A percentile compares a stretch with the other conserved stretches of the same genome.
Evolutionary conservation across 129 eudicot species (phyloP).

Genomic region (Arctium lappa): DNA sequence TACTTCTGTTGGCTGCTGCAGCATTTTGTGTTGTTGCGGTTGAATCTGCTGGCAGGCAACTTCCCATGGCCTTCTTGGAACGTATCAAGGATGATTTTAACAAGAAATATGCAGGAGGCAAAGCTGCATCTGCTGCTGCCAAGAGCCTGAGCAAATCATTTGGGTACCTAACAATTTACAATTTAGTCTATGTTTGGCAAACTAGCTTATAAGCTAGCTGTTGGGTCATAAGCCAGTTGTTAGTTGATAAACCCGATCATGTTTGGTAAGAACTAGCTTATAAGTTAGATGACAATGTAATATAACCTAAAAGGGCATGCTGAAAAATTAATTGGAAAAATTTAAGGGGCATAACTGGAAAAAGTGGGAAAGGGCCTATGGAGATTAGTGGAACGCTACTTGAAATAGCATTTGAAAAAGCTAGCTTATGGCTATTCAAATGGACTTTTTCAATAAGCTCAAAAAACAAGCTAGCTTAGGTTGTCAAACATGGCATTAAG

Average conservation of each 20-base stretch:
- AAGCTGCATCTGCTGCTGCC: conserved; percentile 58
- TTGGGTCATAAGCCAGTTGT: not conserved
- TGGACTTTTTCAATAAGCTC: not conserved
- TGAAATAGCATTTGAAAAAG: not conserved
- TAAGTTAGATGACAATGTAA: not conserved
- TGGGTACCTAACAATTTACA: conserved; percentile 39
- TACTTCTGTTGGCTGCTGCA: conserved; percentile 22
- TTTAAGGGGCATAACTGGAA: not conserved
- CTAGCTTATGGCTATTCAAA: not conserved
- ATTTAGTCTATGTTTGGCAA: not conserved
- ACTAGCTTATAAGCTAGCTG: not conserved
- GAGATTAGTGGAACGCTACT: not conserved
- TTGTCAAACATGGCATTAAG: not conserved
- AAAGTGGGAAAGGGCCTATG: not conserved
- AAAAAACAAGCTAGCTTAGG: not conserved
- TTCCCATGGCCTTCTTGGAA: conserved; percentile 58
- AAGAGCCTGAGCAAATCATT: conserved; percentile 56
- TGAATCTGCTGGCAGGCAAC: conserved; percentile 57
- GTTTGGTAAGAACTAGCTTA: not conserved
- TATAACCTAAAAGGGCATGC: not conserved
- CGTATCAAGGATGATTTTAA: conserved; percentile 62
- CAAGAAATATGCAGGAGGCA: conserved; percentile 58
- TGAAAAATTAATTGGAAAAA: not conserved
- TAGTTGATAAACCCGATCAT: not conserved
- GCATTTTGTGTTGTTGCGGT: conserved; percentile 72